These are phyloP conservation scores for Aureobasidium zeae DNA, from an alignment of 2,329 filamentous ascomycete genomes.

Conservation along the genomic window DNA sequence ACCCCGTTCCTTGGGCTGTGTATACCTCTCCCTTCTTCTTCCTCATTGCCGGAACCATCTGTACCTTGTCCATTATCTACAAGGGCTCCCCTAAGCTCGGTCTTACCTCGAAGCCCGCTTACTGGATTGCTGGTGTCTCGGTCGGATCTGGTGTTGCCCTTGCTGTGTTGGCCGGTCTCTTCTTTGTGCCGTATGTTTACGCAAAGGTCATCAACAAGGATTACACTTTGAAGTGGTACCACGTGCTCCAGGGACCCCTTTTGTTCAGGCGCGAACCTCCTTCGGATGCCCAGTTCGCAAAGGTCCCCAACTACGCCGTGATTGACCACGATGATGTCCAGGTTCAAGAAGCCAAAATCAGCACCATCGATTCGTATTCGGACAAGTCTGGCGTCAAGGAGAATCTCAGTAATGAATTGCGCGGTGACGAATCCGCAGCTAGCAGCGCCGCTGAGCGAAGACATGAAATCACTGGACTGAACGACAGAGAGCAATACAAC, in stretches of 20 bases:
- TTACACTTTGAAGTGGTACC: conserved; percentile 25
- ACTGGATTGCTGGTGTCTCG: conserved; percentile 45
- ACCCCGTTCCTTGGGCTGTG: conserved; percentile 43
- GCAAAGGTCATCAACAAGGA: conserved; percentile 27
- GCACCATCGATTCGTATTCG: neutral
- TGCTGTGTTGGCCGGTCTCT: conserved; percentile 34
- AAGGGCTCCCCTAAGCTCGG: conserved; percentile 32
- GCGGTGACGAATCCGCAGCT: neutral
- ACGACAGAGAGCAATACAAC: neutral
- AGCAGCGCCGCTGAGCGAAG: neutral
- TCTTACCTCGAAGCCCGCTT: conserved; percentile 35
- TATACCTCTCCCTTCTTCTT: conserved; percentile 42
- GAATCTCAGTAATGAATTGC: neutral
- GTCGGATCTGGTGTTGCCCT: conserved; percentile 30
- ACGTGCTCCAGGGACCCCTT: conserved; percentile 29
- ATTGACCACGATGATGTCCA: conserved; percentile 55
- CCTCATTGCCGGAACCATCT: conserved; percentile 40
- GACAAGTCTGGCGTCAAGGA: conserved; percentile 1
- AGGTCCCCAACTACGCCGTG: conserved; percentile 68
- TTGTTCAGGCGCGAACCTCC: conserved; percentile 45
- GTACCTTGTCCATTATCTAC: conserved; percentile 51
- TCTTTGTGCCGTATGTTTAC: conserved; percentile 31
- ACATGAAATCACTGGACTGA: conserved; percentile 1
- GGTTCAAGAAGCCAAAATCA: conserved; percentile 27
- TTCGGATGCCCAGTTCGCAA: conserved; percentile 44